Percentiles rank a stretch among this genome's conserved stretches.
phyloP scores from a whole-genome alignment of 495 filamentous ascomycete genomes.

The Annulohypoxylon stygium region DNA sequence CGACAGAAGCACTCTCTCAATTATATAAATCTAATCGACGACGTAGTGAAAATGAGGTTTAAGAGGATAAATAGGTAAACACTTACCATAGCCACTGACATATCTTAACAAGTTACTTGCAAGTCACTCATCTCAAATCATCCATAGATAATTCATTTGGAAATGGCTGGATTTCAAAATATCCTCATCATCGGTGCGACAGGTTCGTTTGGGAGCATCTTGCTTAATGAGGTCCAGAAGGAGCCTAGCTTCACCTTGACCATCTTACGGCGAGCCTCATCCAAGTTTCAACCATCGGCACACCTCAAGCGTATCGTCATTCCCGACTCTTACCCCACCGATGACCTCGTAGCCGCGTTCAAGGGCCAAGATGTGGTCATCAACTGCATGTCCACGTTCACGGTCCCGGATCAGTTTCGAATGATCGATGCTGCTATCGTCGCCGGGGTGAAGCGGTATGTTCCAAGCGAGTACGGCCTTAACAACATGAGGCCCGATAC shows the following conservation, averaged over 20 bases:
- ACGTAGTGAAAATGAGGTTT: neutral
- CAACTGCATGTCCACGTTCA: constrained; percentile 49
- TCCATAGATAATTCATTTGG: neutral
- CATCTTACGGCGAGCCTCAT: constrained; percentile 48
- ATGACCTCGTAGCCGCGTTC: constrained; percentile 44
- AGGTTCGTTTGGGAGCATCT: constrained; percentile 44
- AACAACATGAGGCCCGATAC: constrained; percentile 66
- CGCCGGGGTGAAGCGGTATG: constrained; percentile 61
- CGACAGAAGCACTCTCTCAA: neutral
- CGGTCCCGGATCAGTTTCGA: constrained; percentile 54
- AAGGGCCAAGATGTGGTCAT: constrained; percentile 47
- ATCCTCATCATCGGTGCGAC: constrained; percentile 48
- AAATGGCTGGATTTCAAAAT: constrained; percentile 42
- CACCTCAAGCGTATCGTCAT: constrained; percentile 40
- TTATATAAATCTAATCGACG: neutral
- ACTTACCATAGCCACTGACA: neutral
- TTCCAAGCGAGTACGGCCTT: constrained; percentile 79
- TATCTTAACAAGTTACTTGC: neutral
- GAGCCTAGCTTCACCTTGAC: constrained; percentile 44
- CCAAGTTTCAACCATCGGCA: constrained; percentile 35
- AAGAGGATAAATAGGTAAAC: neutral
- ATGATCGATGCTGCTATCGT: constrained; percentile 66
- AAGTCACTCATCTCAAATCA: neutral
- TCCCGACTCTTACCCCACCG: constrained; percentile 44
- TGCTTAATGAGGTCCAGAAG: constrained; percentile 44